phyloP scores from a whole-genome alignment of 768 basidiomycete species.

The Rickenella mellea region DNA sequence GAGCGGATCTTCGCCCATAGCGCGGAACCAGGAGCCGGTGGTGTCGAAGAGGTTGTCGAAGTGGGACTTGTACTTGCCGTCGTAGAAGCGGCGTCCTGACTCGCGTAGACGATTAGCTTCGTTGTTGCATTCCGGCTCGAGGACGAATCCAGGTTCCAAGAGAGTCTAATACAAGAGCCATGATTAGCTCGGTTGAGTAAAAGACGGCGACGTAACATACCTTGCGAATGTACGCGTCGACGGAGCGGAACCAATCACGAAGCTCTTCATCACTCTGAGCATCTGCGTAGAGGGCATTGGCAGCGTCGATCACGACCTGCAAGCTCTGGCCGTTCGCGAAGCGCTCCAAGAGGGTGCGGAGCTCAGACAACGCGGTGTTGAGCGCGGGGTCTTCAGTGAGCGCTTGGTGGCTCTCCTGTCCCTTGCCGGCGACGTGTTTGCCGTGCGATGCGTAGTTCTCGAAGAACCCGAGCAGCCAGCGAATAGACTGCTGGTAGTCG shows the following conservation, averaged over 20 bases:
- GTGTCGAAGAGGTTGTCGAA: conserved; percentile 74
- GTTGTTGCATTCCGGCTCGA: conserved; percentile 65
- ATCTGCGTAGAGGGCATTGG: conserved; percentile 65
- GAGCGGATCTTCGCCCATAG: conserved; percentile 77
- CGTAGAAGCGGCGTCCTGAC: conserved; percentile 68
- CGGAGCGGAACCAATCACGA: conserved; percentile 56
- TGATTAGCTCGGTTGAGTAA: neutral
- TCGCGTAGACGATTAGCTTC: conserved; percentile 61
- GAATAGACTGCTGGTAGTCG: conserved; percentile 76
- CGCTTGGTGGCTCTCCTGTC: conserved; percentile 20
- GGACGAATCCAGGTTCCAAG: conserved; percentile 75
- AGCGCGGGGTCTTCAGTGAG: conserved; percentile 37
- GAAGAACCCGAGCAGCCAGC: conserved; percentile 59
- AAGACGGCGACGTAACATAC: conserved; percentile 20
- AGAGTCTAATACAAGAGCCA: conserved; percentile 35
- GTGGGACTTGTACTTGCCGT: conserved; percentile 61
- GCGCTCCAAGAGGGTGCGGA: conserved; percentile 80
- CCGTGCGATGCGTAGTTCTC: conserved; percentile 56
- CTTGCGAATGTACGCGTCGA: conserved; percentile 59
- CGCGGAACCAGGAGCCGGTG: conserved; percentile 70
- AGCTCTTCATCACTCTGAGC: conserved; percentile 67
- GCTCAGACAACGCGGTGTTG: conserved; percentile 45
- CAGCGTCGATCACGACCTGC: conserved; percentile 57
- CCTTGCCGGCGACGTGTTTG: conserved; percentile 25
- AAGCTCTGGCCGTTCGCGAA: conserved; percentile 74